These are phyloP conservation scores for Penicillium frequentans DNA, from an alignment of 2,329 filamentous ascomycete genomes.

Conservation along the genomic window DNA sequence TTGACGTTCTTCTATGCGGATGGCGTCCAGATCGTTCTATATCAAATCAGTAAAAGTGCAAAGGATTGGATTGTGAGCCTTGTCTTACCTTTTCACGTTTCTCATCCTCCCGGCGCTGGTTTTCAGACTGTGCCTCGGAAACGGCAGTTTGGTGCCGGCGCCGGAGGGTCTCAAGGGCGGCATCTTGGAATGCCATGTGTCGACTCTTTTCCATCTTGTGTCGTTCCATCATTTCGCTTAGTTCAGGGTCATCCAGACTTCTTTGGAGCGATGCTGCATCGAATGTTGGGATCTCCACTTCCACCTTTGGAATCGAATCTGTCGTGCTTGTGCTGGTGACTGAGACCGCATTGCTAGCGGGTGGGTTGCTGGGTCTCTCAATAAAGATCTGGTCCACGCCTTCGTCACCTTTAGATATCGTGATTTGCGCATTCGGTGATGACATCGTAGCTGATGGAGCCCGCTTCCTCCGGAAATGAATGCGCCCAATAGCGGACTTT, in stretches of 20 bases:
- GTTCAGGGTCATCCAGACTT: slow-evolving; percentile 33
- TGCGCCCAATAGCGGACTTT: slow-evolving; percentile 36
- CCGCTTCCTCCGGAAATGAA: slow-evolving; percentile 37
- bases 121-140: slow-evolving; percentile 27
- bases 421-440: slow-evolving; percentile 30
- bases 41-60: background rate
- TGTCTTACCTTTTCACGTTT: slow-evolving; percentile 40
- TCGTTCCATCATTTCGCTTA: slow-evolving; percentile 31
- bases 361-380: slow-evolving; percentile 20
- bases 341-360: slow-evolving; percentile 2
- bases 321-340: slow-evolving; percentile 13
- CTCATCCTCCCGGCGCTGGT: slow-evolving; percentile 34
- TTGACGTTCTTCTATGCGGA: slow-evolving; percentile 45
- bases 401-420: slow-evolving; percentile 24
- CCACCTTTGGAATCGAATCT: slow-evolving; percentile 23
- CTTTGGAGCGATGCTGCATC: slow-evolving; percentile 37
- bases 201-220: slow-evolving; percentile 32
- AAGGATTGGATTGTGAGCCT: background rate
- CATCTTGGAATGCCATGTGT: slow-evolving; percentile 37
- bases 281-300: slow-evolving; percentile 36
- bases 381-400: slow-evolving; percentile 38
- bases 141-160: slow-evolving; percentile 32
- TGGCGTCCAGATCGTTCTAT: slow-evolving; percentile 38
- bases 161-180: slow-evolving; percentile 29
- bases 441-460: slow-evolving; percentile 28